Conservation (phyloP, 169 alveolate genomes). For the Plasmodium gallinaceum region DNA sequence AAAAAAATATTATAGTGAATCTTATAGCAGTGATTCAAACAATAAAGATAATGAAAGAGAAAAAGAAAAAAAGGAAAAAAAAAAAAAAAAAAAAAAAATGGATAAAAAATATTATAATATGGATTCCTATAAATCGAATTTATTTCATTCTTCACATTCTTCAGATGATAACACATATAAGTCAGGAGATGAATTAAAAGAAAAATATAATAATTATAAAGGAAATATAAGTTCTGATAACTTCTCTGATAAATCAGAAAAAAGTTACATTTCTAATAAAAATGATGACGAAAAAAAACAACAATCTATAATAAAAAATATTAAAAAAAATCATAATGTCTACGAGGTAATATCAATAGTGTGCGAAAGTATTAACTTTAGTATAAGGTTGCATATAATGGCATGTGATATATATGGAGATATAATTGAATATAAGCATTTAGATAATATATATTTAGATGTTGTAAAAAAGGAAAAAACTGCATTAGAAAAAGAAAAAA, state of each 20-base stretch:
- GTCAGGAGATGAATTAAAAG: conserved; percentile 6
- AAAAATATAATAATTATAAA: conserved; percentile 15
- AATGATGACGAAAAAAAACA: conserved; percentile 76
- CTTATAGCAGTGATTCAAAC: background rate
- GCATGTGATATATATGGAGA: conserved; percentile 75
- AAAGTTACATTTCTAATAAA: conserved; percentile 50
- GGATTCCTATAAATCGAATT: conserved; percentile 17
- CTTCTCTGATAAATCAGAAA: conserved; percentile 60
- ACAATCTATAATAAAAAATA: conserved; percentile 19
- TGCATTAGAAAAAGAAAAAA: conserved; percentile 55
- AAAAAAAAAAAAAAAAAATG: conserved; percentile 13
- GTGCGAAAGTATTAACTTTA: conserved; percentile 24
- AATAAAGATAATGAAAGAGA: background rate
- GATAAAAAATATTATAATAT: background rate
- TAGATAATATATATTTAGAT: conserved; percentile 60
- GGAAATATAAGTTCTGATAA: conserved; percentile 19
- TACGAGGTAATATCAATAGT: conserved; percentile 45
- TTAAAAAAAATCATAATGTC: conserved; percentile 51
- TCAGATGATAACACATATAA: conserved; percentile 23
- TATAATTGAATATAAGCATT: conserved; percentile 34
- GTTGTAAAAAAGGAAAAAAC: conserved; percentile 42
- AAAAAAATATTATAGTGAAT: conserved; percentile 47
- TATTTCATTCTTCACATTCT: conserved; percentile 34
- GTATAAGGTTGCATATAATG: conserved; percentile 49
- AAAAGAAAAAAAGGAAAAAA: conserved; percentile 23